phyloP scores from a whole-genome alignment of 176 grass and related monocot species.

The Zoysia japonica region DNA sequence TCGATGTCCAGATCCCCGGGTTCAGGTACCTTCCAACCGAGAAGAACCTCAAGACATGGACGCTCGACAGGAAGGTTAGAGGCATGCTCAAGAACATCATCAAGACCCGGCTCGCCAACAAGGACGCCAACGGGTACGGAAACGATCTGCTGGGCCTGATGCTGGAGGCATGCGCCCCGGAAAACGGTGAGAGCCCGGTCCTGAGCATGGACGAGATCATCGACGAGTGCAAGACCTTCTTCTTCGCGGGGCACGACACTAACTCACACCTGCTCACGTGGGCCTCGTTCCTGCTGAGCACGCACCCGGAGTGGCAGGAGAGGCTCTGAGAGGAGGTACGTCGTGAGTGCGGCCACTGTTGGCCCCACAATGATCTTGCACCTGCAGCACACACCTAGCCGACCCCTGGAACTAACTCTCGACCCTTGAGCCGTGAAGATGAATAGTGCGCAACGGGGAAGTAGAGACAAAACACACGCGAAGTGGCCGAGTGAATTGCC shows the following conservation, averaged over 20 bases:
- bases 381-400: too few relatives aligned
- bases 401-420: neutral
- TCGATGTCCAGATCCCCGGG: neutral
- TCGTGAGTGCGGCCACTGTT: too few relatives aligned
- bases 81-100: constrained; percentile 42
- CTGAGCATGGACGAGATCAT: constrained; percentile 60
- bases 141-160: constrained; percentile 53
- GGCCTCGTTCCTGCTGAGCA: too few relatives aligned
- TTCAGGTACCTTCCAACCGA: constrained; percentile 32
- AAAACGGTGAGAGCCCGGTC: neutral
- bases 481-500: too few relatives aligned
- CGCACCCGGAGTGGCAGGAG: too few relatives aligned
- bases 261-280: neutral
- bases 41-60: constrained; percentile 33
- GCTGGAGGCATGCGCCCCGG: constrained; percentile 23
- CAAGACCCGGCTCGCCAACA: neutral
- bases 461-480: too few relatives aligned
- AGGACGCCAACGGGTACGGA: constrained; percentile 16
- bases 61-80: constrained; percentile 36
- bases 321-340: too few relatives aligned
- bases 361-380: too few relatives aligned
- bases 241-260: constrained; percentile 56
- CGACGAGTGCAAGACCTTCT: constrained; percentile 67
- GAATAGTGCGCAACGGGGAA: too few relatives aligned
- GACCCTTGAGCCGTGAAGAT: too few relatives aligned